Conservation (phyloP, 2,329 filamentous ascomycete species). For the Aspergillus sp. region DNA sequence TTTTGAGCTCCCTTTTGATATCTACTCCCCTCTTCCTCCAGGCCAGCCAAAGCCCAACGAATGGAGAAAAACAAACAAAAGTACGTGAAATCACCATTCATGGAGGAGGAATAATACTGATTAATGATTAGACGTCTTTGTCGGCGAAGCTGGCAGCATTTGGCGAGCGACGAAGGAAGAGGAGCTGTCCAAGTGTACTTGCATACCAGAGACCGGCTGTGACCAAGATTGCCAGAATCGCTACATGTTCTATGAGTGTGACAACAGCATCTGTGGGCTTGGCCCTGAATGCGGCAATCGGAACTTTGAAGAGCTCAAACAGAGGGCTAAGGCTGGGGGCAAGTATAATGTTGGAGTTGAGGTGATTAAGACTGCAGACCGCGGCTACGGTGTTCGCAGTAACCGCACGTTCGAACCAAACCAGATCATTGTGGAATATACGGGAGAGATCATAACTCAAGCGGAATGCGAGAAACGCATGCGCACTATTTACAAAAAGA, state of each 20-base stretch:
- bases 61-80: conserved; percentile 90
- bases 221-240: conserved; percentile 90
- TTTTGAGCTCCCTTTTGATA: conserved; percentile 87
- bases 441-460: conserved; percentile 95
- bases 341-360: conserved; percentile 93
- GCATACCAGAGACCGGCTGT: conserved; percentile 77
- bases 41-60: conserved; percentile 91
- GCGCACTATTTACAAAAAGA: conserved; percentile 91
- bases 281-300: conserved; percentile 84
- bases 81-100: conserved; percentile 57
- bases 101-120: conserved; percentile 33
- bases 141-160: conserved; percentile 77
- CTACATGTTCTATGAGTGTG: conserved; percentile 97
- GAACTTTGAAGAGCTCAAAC: conserved; percentile 78
- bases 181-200: conserved; percentile 78
- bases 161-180: conserved; percentile 81
- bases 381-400: conserved; percentile 88
- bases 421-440: conserved; percentile 98
- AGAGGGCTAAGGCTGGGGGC: conserved; percentile 75
- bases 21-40: conserved; percentile 83
- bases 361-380: conserved; percentile 85
- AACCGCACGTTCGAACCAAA: conserved; percentile 85
- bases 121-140: conserved; percentile 74
- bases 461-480: conserved; percentile 91
- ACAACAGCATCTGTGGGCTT: conserved; percentile 83